phyloP scores from a whole-genome alignment of 192 early-diverging fungal genomes.

The Backusella macrospora region DNA sequence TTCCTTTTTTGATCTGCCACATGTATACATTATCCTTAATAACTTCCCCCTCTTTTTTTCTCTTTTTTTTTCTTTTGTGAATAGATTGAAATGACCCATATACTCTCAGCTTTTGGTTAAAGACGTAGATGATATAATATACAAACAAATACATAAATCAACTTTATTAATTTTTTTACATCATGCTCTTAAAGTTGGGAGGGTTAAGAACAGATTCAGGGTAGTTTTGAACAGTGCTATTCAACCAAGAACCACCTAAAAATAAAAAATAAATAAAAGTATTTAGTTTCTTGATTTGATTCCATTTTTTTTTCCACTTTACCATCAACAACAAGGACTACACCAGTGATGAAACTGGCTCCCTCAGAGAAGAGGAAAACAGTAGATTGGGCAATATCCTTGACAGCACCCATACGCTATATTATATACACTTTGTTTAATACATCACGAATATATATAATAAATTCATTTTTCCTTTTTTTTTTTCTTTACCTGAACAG shows the following conservation, averaged over 20 bases:
- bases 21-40: too few relatives aligned
- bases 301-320: background rate
- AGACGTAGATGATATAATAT: too few relatives aligned
- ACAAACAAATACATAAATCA: background rate
- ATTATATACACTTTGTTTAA: background rate
- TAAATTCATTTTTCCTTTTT: background rate
- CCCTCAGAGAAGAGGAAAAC: conserved; percentile 68
- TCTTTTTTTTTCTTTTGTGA: background rate
- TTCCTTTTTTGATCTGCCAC: too few relatives aligned
- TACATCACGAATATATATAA: background rate
- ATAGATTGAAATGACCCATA: conserved; percentile 8
- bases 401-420: conserved; percentile 48
- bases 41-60: too few relatives aligned
- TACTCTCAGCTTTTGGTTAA: conserved; percentile 6
- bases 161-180: background rate
- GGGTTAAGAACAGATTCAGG: conserved; percentile 11
- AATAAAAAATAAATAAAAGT: background rate
- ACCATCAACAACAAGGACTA: conserved; percentile 43
- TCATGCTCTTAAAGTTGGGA: conserved; percentile 6
- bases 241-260: conserved; percentile 17
- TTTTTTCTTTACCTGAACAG: conserved; percentile 24
- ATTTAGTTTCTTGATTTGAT: background rate
- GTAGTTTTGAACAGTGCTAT: background rate
- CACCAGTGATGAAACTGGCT: conserved; percentile 62
- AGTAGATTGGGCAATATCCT: conserved; percentile 73